phyloP scores from a whole-genome alignment of 768 basidiomycete species.

The Boletus fagicola region DNA sequence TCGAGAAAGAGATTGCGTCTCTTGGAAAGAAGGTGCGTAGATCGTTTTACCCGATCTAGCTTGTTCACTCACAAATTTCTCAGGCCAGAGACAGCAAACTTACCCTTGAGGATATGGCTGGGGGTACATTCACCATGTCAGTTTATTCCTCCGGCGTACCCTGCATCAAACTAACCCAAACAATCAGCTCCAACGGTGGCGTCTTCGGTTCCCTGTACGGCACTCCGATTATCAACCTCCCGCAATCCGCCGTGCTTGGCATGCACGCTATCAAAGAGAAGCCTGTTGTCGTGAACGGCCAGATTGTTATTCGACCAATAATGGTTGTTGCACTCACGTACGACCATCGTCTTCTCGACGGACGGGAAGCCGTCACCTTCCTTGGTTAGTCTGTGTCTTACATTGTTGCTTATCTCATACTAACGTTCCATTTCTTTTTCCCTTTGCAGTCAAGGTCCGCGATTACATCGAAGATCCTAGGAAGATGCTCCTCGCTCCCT shows the following conservation, averaged over 20 bases:
- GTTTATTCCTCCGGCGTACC: conserved; percentile 28
- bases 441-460: conserved; percentile 72
- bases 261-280: conserved; percentile 96
- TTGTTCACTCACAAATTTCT: conserved; percentile 7
- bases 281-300: conserved; percentile 87
- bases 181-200: conserved; percentile 87
- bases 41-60: neutral
- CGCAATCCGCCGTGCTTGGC: conserved; percentile 91
- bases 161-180: neutral
- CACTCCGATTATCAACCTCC: conserved; percentile 98
- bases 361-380: conserved; percentile 96
- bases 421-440: conserved; percentile 3
- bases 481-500: conserved; percentile 71
- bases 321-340: conserved; percentile 95
- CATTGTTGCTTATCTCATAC: neutral
- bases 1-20: conserved; percentile 89
- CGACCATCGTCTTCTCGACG: conserved; percentile 94
- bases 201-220: conserved; percentile 97
- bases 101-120: conserved; percentile 97
- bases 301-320: conserved; percentile 95
- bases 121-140: conserved; percentile 98
- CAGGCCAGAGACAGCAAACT: conserved; percentile 90
- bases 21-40: conserved; percentile 80
- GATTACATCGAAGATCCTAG: conserved; percentile 95
- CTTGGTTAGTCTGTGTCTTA: conserved; percentile 60